phyloP scores from a whole-genome alignment of 2,329 filamentous ascomycete species.

The Trichoderma sp. region DNA sequence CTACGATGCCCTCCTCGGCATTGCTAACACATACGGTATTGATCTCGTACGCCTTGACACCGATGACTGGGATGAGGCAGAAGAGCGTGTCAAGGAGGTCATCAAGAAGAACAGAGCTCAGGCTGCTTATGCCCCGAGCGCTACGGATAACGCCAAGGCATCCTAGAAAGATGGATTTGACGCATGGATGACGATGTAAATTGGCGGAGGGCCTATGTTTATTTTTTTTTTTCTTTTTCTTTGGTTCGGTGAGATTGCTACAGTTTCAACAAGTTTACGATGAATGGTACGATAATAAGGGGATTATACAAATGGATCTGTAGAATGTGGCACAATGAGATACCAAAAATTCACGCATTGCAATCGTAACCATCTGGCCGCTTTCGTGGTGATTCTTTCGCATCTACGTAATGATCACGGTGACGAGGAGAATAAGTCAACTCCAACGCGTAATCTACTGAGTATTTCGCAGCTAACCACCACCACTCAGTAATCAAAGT shows the following conservation, averaged over 20 bases:
- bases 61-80: slow-evolving; percentile 87
- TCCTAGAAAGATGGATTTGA: slow-evolving; percentile 34
- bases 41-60: slow-evolving; percentile 80
- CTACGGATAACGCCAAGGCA: slow-evolving; percentile 41
- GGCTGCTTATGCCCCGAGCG: slow-evolving; percentile 53
- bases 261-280: slow-evolving; percentile 13
- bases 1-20: slow-evolving; percentile 76
- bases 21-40: slow-evolving; percentile 77
- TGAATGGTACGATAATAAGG: slow-evolving; percentile 17
- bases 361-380: background rate
- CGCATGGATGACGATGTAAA: slow-evolving; percentile 18
- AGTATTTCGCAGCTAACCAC: background rate
- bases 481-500: background rate
- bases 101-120: slow-evolving; percentile 71
- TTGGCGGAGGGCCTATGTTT: slow-evolving; percentile 18
- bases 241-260: slow-evolving; percentile 18
- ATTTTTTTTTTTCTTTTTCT: background rate
- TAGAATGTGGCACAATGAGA: slow-evolving; percentile 23
- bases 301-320: slow-evolving; percentile 19
- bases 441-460: background rate
- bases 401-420: background rate
- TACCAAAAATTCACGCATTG: slow-evolving; percentile 24
- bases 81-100: slow-evolving; percentile 77
- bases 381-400: background rate
- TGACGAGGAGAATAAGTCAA: background rate